phyloP scores from a whole-genome alignment of 2,329 filamentous ascomycete genomes.

The Fusarium fracticaudum region DNA sequence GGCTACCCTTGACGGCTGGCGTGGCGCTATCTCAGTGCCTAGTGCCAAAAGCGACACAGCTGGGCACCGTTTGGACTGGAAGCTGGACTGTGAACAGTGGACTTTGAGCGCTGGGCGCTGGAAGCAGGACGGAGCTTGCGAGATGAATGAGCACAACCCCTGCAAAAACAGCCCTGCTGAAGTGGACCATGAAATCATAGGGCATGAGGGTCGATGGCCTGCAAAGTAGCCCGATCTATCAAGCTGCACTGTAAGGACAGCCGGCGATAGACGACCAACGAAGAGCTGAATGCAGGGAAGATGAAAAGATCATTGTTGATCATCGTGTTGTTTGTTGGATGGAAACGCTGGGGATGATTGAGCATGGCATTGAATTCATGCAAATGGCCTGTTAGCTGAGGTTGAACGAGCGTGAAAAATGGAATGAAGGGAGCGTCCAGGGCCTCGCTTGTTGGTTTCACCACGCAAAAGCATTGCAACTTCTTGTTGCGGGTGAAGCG shows the following conservation, averaged over 20 bases:
- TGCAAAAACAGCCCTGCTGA: constrained; percentile 37
- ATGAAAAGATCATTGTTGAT: constrained; percentile 1
- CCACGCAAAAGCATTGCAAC: background rate
- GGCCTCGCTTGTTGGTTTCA: constrained; percentile 18
- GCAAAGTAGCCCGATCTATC: constrained; percentile 39
- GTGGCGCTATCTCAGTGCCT: constrained; percentile 35
- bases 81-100: constrained; percentile 22
- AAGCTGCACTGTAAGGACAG: constrained; percentile 10
- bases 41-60: constrained; percentile 29
- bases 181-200: constrained; percentile 45
- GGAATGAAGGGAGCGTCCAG: constrained; percentile 29
- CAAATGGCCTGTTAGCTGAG: background rate
- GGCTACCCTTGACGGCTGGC: constrained; percentile 38
- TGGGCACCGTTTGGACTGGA: constrained; percentile 31
- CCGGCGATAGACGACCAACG: constrained; percentile 15
- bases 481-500: constrained; percentile 2
- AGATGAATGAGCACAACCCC: constrained; percentile 39
- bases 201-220: constrained; percentile 37
- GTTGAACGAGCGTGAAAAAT: background rate
- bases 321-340: constrained; percentile 1
- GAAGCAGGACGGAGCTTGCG: constrained; percentile 37
- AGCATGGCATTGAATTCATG: constrained; percentile 3
- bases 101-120: constrained; percentile 36
- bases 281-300: constrained; percentile 25
- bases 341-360: background rate